Evolutionary conservation across 441 rosid genomes (phyloP).

Genomic region (Corymbia calophylla): DNA sequence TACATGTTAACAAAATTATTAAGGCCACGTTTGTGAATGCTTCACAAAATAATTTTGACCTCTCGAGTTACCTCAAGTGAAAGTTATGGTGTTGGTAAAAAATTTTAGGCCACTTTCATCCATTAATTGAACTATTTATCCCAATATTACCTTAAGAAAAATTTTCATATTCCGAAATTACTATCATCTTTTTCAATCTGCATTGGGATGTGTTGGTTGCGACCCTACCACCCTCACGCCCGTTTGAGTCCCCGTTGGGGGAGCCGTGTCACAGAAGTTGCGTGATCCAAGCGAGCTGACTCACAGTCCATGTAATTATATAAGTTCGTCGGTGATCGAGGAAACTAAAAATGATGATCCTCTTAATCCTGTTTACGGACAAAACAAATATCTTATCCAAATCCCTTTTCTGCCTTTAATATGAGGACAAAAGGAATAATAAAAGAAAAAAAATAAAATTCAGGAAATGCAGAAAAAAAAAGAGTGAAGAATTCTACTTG

Average conservation of each 20-base stretch:
- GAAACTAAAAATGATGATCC: background rate
- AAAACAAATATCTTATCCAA: background rate
- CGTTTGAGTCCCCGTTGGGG: background rate
- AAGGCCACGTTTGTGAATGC: background rate
- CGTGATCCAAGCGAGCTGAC: background rate
- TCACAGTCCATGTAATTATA: background rate
- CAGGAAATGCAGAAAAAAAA: background rate
- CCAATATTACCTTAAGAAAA: background rate
- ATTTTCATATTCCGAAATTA: background rate
- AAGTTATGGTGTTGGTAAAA: background rate
- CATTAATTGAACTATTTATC: background rate
- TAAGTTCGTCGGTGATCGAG: background rate
- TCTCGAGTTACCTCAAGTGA: background rate
- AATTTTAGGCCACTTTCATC: background rate
- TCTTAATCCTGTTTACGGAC: background rate
- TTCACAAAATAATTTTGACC: background rate
- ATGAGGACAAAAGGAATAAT: background rate
- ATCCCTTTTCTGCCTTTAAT: background rate
- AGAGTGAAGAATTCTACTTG: background rate
- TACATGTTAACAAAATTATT: background rate
- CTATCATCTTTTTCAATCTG: background rate
- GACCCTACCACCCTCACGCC: background rate
- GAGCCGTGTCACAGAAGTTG: accelerated
- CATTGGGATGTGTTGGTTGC: background rate
- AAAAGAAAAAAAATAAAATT: background rate